A percentile compares a stretch with the other conserved stretches of the same genome.
These are phyloP conservation scores for Cucumis hystrix DNA, from an alignment of 306 rosid genomes.

Conservation along the genomic window DNA sequence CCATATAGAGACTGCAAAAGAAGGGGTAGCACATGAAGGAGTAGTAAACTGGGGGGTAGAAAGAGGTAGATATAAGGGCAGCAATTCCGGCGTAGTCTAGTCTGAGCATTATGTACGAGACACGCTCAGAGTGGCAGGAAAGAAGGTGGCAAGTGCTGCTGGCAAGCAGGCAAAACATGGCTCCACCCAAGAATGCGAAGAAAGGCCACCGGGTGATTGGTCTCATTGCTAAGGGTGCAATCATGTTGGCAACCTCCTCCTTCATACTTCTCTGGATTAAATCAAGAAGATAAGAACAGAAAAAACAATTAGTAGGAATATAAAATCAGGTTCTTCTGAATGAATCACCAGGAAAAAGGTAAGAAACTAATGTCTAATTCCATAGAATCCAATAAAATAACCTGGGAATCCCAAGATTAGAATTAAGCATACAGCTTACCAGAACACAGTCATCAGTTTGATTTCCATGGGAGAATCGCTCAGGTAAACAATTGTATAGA, in stretches of 20 bases:
- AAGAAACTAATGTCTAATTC: background rate
- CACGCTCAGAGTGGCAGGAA: conserved; percentile 80
- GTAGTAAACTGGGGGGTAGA: conserved; percentile 93
- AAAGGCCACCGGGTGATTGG: conserved; percentile 97
- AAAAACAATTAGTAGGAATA: background rate
- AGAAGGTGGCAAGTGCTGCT: conserved; percentile 93
- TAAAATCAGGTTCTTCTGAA: background rate
- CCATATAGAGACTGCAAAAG: conserved; percentile 77
- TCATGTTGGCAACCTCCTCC: conserved; percentile 63
- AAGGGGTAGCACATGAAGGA: conserved; percentile 93
- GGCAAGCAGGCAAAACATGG: conserved; percentile 91
- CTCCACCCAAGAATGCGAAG: conserved; percentile 82
- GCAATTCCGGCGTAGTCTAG: conserved; percentile 99
- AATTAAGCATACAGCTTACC: conserved; percentile 26
- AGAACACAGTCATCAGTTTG: conserved; percentile 64
- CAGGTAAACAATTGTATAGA: conserved; percentile 77
- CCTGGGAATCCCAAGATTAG: background rate
- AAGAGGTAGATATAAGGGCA: conserved; percentile 85
- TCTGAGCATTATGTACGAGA: conserved; percentile 79
- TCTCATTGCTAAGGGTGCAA: conserved; percentile 64
- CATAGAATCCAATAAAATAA: background rate
- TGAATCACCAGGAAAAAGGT: background rate
- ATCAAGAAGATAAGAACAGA: background rate
- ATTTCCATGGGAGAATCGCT: conserved; percentile 63
- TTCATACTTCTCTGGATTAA: conserved; percentile 51